phyloP scores from a whole-genome alignment of 495 filamentous ascomycete genomes.

The Melanomma pulvis-pyrius region DNA sequence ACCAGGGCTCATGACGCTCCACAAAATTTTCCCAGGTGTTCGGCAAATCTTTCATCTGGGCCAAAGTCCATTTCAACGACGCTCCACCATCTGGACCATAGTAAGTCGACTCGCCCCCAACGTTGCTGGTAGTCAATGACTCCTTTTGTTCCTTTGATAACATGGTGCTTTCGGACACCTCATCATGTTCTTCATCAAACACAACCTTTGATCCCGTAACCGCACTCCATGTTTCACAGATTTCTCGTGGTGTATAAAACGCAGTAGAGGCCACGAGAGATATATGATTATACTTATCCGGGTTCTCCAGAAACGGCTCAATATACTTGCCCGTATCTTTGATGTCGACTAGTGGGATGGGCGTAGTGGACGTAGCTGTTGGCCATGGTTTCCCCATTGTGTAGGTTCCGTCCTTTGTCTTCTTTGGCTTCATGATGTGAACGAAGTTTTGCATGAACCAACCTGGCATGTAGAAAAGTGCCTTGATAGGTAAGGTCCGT shows the following conservation, averaged over 20 bases:
- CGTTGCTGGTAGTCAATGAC: too few species aligned
- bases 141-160: neutral
- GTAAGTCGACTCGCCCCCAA: neutral
- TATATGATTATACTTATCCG: constrained; percentile 1
- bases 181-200: neutral
- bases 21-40: constrained; percentile 2
- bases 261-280: neutral
- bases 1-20: constrained; percentile 1
- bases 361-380: neutral
- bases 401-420: neutral
- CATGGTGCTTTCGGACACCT: neutral
- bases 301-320: neutral
- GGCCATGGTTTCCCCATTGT: neutral
- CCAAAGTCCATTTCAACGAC: constrained; percentile 1
- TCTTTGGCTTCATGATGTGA: neutral
- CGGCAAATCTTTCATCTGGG: neutral
- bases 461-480: constrained; percentile 8
- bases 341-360: constrained; percentile 16
- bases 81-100: constrained; percentile 3
- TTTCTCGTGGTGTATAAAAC: neutral
- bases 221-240: neutral
- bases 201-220: neutral
- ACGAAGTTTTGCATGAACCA: constrained; percentile 26
- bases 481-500: constrained; percentile 6
- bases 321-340: constrained; percentile 15